These are phyloP conservation scores for Flaveria linearis DNA, from an alignment of 129 eudicot species.

Conservation along the genomic window DNA sequence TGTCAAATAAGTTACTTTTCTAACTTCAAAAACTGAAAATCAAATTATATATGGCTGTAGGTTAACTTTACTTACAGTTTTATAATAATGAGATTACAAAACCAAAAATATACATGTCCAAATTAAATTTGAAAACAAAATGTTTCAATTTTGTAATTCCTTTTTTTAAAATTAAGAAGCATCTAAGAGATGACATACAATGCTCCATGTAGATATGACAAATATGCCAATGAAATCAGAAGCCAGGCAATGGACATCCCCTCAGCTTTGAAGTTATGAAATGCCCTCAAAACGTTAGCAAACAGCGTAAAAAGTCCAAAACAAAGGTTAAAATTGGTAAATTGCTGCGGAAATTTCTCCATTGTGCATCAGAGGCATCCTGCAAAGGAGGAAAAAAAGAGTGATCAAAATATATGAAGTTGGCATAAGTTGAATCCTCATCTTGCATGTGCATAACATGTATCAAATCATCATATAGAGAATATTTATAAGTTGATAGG, in stretches of 20 bases:
- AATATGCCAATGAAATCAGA: conserved; percentile 68
- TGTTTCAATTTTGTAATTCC: not conserved
- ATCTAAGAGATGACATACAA: conserved; percentile 54
- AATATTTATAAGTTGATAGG: not conserved
- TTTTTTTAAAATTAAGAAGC: not conserved
- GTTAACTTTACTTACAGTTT: not conserved
- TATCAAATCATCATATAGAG: not conserved
- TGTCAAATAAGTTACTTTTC: conserved; percentile 8
- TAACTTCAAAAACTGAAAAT: not conserved
- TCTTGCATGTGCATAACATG: not conserved
- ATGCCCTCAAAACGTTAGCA: conserved; percentile 51
- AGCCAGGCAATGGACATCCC: conserved; percentile 96
- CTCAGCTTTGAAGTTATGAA: conserved; percentile 54
- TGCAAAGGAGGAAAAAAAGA: conserved; percentile 25
- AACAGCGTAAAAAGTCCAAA: conserved; percentile 64
- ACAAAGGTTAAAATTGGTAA: conserved; percentile 69
- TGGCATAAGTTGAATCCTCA: not conserved
- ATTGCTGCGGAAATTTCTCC: conserved; percentile 91
- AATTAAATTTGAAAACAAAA: not conserved
- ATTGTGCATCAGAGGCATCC: conserved; percentile 95
- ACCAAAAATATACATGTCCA: not conserved
- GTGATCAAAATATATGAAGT: not conserved
- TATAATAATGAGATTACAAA: not conserved
- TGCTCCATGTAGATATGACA: conserved; percentile 86
- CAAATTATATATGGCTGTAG: not conserved